Percentiles rank a stretch among this genome's conserved stretches.
These are phyloP conservation scores for Terana coerulea DNA, from an alignment of 768 basidiomycete species.

Conservation along the genomic window DNA sequence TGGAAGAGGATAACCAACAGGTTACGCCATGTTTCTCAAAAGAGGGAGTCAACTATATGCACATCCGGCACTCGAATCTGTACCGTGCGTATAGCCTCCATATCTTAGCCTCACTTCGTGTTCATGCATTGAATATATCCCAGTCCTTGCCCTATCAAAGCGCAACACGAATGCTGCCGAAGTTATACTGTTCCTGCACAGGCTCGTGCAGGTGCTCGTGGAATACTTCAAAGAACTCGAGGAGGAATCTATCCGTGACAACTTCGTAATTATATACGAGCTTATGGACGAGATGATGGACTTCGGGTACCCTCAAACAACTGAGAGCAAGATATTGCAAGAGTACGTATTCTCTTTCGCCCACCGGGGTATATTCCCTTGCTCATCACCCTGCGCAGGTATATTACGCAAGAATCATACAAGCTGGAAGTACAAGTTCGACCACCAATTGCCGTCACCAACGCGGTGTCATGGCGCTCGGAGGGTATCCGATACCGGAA, in stretches of 20 bases:
- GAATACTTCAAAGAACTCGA: slow-evolving; percentile 99
- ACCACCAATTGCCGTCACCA: slow-evolving; percentile 95
- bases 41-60: slow-evolving; percentile 97
- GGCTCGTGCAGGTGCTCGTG: slow-evolving; percentile 85
- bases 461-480: slow-evolving; percentile 97
- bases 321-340: slow-evolving; percentile 98
- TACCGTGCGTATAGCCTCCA: slow-evolving; percentile 64
- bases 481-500: slow-evolving; percentile 97
- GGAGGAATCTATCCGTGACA: slow-evolving; percentile 98
- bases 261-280: slow-evolving; percentile 99
- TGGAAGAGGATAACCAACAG: slow-evolving; percentile 96
- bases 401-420: slow-evolving; percentile 98
- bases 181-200: slow-evolving; percentile 94
- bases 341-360: slow-evolving; percentile 51
- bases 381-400: slow-evolving; percentile 42
- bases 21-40: slow-evolving; percentile 95
- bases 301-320: slow-evolving; percentile 98
- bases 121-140: neutral
- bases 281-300: slow-evolving; percentile 99
- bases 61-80: slow-evolving; percentile 96
- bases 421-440: slow-evolving; percentile 92
- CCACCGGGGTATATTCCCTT: neutral
- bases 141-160: slow-evolving; percentile 94
- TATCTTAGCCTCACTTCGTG: neutral
- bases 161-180: slow-evolving; percentile 95